phyloP scores from a whole-genome alignment of 2,329 filamentous ascomycete species.

The Cercospora sp. region DNA sequence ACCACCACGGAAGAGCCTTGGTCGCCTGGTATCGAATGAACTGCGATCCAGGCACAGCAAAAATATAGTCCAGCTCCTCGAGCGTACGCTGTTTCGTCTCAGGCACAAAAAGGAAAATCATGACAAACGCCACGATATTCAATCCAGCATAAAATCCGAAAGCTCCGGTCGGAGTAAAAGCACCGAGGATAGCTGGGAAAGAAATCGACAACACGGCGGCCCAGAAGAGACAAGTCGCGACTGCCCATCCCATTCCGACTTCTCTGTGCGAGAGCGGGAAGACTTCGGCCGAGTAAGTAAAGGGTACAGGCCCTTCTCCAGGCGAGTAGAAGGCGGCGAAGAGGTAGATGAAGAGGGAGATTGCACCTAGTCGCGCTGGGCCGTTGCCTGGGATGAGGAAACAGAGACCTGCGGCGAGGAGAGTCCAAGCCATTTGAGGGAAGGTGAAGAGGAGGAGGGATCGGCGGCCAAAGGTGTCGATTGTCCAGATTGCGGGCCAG shows the following conservation, averaged over 20 bases:
- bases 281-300: slow-evolving; percentile 68
- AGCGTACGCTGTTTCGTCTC: slow-evolving; percentile 53
- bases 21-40: slow-evolving; percentile 37
- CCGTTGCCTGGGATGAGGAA: slow-evolving; percentile 40
- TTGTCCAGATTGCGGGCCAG: slow-evolving; percentile 39
- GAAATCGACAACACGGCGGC: slow-evolving; percentile 53
- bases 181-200: slow-evolving; percentile 50
- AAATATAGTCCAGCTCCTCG: slow-evolving; percentile 54
- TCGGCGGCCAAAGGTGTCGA: slow-evolving; percentile 41
- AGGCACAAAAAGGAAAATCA: slow-evolving; percentile 53
- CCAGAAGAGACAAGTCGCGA: slow-evolving; percentile 64
- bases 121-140: slow-evolving; percentile 56
- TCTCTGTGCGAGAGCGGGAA: slow-evolving; percentile 71
- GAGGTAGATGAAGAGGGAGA: slow-evolving; percentile 55
- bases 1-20: slow-evolving; percentile 48
- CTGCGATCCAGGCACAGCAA: slow-evolving; percentile 50
- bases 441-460: slow-evolving; percentile 45
- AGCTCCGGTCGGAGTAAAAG: slow-evolving; percentile 55
- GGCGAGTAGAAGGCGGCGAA: slow-evolving; percentile 48
- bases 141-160: slow-evolving; percentile 60
- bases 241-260: slow-evolving; percentile 69
- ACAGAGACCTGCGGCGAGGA: slow-evolving; percentile 51
- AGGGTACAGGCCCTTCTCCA: slow-evolving; percentile 59
- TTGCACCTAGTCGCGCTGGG: slow-evolving; percentile 42
- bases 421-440: slow-evolving; percentile 49